Base-by-base conservation (phyloP, 179 eudicot species). In the Beta corolliflora region DNA sequence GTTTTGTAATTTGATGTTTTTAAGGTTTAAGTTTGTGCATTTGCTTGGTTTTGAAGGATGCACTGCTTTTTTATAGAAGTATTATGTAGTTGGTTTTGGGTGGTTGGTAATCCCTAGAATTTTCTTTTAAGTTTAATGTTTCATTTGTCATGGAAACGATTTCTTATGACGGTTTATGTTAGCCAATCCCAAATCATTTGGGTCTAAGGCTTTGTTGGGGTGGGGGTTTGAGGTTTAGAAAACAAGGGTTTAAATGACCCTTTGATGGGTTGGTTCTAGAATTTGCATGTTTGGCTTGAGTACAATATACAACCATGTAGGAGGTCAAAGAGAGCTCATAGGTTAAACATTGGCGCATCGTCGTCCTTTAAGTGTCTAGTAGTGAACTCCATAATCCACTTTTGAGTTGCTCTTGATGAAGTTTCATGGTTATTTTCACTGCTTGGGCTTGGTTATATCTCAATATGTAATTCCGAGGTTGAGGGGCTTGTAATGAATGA, bases 11-110 rank as follows among this genome's bases (percentile, higher is more conserved):
- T 69, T 69, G 52, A 19, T 36, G 73, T 13, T 31, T 69, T 25
- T 53, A 68, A 18, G 59, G 77, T 18, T 25, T 1, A 73, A 29
- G n/a, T 29, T 72, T 75, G 76, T 68, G 76, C 7, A 53, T 72
- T 82, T 82, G 23, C 31, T 50, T 76, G 46, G 72, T 50, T 80
- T 48, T 72, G 50, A 46, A 36, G 75, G 13, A 36, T 29, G 5
- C 4, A 4, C 16, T 36, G 74, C 11, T 18, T 5, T 54, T 55
- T 18, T 53, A 15, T 16, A 31, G 36, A 31, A 31, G 2, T 31
- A 31, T 36, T 50, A 36, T 5, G 10, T 75, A 16, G 9, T 75
- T 56, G 5, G 77, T 31, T 54, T 21, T 29, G 7, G 23, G n/a
- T 54, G 18, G 12, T 25, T 29, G 65, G 56, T 36, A 5, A 53